Evolutionary conservation across 2,329 filamentous ascomycete species (phyloP), one percentile per base, ranked within the genome.

Genomic region (Fusarium tricinctum): DNA sequence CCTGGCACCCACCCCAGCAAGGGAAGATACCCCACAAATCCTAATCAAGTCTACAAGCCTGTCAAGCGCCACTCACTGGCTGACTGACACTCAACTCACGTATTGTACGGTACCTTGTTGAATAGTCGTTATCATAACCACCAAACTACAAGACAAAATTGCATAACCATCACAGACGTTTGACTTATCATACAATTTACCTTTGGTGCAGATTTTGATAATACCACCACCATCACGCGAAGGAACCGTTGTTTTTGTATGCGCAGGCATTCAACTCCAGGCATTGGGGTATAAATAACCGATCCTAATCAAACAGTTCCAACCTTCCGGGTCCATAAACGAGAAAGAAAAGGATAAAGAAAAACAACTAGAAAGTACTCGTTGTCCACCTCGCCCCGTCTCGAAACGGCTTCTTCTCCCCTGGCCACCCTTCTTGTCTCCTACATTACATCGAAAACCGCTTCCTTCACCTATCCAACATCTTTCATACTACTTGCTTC

Each of bases 261-360:
- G 58, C 44, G 54, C 59, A 69, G 59, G 66, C 59, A 69, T 58
- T 58, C 58, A 73, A 73, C 66, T 71, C 67, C 71, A 73, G 72
- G 71, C 71, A 63, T 71, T 71, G 71, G 71, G 71, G 71, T 73
- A 73, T 73, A 74, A 73, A 57, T 73, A 74, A 70, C 66, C 66
- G 63, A 63, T 58, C 71, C 71, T 74, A 70, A 61, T 49, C 71
- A 63, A 73, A 70, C 57, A 68, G 46, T 58, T 63, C 66, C 62
- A 32, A 48, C 61, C 68, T 59, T 59, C 61, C 65, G 52, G 50
- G 52, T 35, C 54, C 59, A 52, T 32, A 60, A 52, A 46, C 45
- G 50, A 62, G 51, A 62, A 60, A 44, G 33, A 22, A 39, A 50
- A 58, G 49, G 55, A 68, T 58, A 51, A 59, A 54, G 43, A 57